A percentile compares a stretch with the other conserved stretches of the same genome.
Conservation (phyloP, 768 basidiomycete species). For the Suillus subalutaceus region DNA sequence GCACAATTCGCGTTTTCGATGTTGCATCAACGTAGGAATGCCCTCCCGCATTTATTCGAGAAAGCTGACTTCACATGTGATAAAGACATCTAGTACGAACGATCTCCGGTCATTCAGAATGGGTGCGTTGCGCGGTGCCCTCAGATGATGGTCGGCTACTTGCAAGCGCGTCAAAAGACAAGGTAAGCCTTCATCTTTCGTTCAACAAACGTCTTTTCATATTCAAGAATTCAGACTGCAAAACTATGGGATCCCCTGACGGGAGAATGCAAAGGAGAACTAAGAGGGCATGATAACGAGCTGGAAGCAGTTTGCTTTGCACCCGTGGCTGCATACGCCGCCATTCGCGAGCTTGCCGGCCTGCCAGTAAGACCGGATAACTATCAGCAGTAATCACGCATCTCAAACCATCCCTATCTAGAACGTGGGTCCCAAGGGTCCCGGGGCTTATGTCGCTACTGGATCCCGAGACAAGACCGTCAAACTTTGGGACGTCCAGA, state of each 20-base stretch:
- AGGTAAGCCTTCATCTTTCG: conserved; percentile 50
- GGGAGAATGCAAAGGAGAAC: conserved; percentile 78
- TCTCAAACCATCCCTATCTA: conserved; percentile 21
- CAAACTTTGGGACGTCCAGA: conserved; percentile 86
- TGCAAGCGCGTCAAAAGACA: conserved; percentile 85
- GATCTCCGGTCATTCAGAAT: conserved; percentile 77
- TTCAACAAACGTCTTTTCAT: background rate
- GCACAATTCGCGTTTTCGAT: conserved; percentile 85
- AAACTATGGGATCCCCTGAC: conserved; percentile 73
- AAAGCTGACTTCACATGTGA: conserved; percentile 16
- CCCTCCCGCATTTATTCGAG: conserved; percentile 7
- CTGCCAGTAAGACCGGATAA: conserved; percentile 52
- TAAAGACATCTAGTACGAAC: conserved; percentile 74
- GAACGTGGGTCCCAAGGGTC: conserved; percentile 57
- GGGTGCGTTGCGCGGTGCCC: conserved; percentile 75
- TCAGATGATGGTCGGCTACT: conserved; percentile 74
- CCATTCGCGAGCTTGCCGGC: conserved; percentile 78
- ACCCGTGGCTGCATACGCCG: conserved; percentile 71
- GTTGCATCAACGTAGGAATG: conserved; percentile 72
- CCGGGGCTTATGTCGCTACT: conserved; percentile 69
- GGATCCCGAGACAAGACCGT: conserved; percentile 92
- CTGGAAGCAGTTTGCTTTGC: conserved; percentile 84
- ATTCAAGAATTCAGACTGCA: conserved; percentile 57
- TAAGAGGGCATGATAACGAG: conserved; percentile 87
- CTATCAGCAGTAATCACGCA: conserved; percentile 9